Evolutionary conservation across 306 rosid species (phyloP).

Genomic region (Lathyrus tuberosus): DNA sequence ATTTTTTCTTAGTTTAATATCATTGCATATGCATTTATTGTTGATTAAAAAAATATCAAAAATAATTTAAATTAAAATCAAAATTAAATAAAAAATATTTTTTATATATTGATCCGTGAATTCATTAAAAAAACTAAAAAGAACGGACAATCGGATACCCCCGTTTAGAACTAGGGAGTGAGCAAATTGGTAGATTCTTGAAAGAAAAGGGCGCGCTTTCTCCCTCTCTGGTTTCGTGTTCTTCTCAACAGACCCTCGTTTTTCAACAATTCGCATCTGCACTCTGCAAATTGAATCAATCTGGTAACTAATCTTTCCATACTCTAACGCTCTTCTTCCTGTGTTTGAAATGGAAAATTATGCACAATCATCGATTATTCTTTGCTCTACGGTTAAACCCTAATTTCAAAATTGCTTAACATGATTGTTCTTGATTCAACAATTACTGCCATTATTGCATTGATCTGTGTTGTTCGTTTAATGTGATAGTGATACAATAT

Average conservation of each 20-base stretch:
- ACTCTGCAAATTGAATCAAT: conserved; percentile 17
- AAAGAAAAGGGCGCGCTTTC: conserved; percentile 16
- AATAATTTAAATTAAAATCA: neutral
- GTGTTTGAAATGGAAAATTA: neutral
- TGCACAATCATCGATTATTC: neutral
- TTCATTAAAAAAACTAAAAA: too few species aligned
- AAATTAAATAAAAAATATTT: too few species aligned
- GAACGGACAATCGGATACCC: too few species aligned
- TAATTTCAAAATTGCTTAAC: neutral
- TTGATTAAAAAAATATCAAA: too few species aligned
- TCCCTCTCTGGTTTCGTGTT: neutral
- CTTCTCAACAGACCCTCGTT: neutral
- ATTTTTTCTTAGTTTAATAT: too few species aligned
- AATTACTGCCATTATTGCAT: neutral
- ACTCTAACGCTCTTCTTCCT: neutral
- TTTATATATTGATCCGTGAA: too few species aligned
- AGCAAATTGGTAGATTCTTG: neutral
- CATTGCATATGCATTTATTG: too few species aligned
- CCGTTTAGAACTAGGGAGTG: neutral
- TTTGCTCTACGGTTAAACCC: neutral
- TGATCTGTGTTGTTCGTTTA: too few species aligned
- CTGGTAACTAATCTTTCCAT: conserved; percentile 14
- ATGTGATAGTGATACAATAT: too few species aligned
- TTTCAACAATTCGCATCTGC: conserved; percentile 26
- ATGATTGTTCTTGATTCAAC: conserved; percentile 16